Percentiles rank a stretch among this genome's conserved stretches.
phyloP scores from a whole-genome alignment of 179 eudicot species.

The Carnegiea gigantea region DNA sequence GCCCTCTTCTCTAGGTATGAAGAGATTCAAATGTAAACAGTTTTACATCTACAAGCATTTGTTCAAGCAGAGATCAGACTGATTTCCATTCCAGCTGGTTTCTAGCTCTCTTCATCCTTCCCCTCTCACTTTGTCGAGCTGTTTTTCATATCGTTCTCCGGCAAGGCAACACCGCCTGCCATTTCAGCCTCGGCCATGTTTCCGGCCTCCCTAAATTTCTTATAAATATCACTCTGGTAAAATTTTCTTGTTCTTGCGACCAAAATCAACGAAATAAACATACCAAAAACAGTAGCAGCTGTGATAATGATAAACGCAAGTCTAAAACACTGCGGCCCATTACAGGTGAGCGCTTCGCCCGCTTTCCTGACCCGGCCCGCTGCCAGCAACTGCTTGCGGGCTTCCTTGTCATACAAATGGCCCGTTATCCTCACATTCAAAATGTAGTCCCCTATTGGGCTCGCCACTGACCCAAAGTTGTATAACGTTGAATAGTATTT shows the following conservation, averaged over 20 bases:
- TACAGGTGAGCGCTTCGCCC: constrained; percentile 21
- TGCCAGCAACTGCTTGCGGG: constrained; percentile 11
- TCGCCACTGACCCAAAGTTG: constrained; percentile 26
- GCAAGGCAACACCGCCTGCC: not conserved
- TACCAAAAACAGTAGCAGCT: constrained; percentile 14
- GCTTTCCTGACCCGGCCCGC: constrained; percentile 13
- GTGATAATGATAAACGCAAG: constrained; percentile 25
- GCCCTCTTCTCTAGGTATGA: too few relatives aligned
- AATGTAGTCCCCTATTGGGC: constrained; percentile 27
- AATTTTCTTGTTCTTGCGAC: constrained; percentile 26
- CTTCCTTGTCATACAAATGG: constrained; percentile 29
- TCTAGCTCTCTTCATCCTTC: not conserved
- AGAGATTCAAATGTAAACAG: too few relatives aligned
- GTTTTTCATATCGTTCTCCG: not conserved
- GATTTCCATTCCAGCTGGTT: not conserved
- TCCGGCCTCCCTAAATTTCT: constrained; percentile 20
- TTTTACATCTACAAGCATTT: too few relatives aligned
- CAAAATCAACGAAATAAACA: constrained; percentile 22
- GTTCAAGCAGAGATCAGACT: too few relatives aligned
- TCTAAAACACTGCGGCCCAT: constrained; percentile 21
- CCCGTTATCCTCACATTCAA: constrained; percentile 30
- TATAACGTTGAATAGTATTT: constrained; percentile 31
- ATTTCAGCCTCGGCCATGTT: not conserved
- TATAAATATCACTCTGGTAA: constrained; percentile 26
- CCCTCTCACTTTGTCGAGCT: not conserved